Conservation (phyloP, 306 rosid species). For the Adenanthera pavonina region DNA sequence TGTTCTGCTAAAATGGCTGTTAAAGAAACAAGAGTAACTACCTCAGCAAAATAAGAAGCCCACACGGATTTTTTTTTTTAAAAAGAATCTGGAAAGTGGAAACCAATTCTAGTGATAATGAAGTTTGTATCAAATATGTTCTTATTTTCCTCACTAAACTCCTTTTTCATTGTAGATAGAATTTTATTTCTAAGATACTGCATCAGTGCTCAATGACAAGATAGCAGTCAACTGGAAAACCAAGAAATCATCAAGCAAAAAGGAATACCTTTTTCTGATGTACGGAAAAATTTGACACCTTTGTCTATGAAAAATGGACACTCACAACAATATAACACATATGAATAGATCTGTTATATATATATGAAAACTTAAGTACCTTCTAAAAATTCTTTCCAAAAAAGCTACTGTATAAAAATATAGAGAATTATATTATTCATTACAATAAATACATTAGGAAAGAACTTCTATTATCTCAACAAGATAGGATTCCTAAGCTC, state of each 20-base stretch:
- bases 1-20: constrained; percentile 23
- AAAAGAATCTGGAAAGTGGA: constrained; percentile 4
- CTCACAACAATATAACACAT: no score
- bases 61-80: not conserved
- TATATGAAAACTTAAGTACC: no score
- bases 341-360: no score
- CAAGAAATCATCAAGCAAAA: not conserved
- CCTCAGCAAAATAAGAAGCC: constrained; percentile 28
- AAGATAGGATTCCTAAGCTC: no score
- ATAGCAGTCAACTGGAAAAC: constrained; percentile 12
- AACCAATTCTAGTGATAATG: constrained; percentile 27
- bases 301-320: not conserved
- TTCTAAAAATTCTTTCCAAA: no score
- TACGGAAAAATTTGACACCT: not conserved
- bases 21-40: constrained; percentile 35
- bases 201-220: not conserved
- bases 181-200: not conserved
- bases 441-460: no score
- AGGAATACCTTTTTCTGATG: not conserved
- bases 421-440: no score
- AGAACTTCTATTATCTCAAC: no score
- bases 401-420: no score
- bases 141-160: constrained; percentile 36
- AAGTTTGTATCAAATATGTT: not conserved
- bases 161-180: not conserved